Evolutionary conservation across 2,329 filamentous ascomycete genomes (phyloP).

Genomic region (Botrytis squamosa): DNA sequence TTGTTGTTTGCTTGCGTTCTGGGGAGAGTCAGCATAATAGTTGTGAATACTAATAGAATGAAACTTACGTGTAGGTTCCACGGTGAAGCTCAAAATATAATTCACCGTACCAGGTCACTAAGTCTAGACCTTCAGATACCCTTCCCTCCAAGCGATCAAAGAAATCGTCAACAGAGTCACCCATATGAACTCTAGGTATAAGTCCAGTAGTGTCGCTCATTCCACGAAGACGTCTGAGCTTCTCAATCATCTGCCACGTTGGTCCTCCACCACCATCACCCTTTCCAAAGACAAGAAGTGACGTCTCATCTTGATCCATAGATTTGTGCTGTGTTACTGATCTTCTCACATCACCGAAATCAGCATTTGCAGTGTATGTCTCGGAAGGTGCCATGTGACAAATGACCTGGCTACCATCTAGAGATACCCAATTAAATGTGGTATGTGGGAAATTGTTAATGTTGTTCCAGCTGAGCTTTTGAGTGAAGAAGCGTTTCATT

Average conservation of each 20-base stretch:
- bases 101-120: constrained; percentile 97
- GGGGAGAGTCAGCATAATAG: background rate
- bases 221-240: constrained; percentile 86
- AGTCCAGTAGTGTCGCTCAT: constrained; percentile 83
- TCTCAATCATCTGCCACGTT: constrained; percentile 91
- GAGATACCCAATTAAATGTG: constrained; percentile 96
- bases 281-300: constrained; percentile 91
- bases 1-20: constrained; percentile 95
- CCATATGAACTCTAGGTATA: constrained; percentile 85
- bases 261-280: constrained; percentile 95
- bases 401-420: constrained; percentile 93
- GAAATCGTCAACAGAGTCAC: constrained; percentile 89
- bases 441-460: constrained; percentile 99
- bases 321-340: constrained; percentile 93
- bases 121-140: constrained; percentile 56
- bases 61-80: constrained; percentile 74
- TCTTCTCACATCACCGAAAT: constrained; percentile 90
- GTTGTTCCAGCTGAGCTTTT: constrained; percentile 99
- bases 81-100: constrained; percentile 97
- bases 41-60: background rate
- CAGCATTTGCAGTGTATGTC: constrained; percentile 90
- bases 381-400: constrained; percentile 97
- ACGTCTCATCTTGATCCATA: constrained; percentile 87
- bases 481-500: constrained; percentile 95
- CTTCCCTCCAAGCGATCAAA: constrained; percentile 84